A percentile compares a stretch with the other conserved stretches of the same genome.
Evolutionary conservation across 2,329 filamentous ascomycete species (phyloP).

Genomic region (Alternaria brassicae): DNA sequence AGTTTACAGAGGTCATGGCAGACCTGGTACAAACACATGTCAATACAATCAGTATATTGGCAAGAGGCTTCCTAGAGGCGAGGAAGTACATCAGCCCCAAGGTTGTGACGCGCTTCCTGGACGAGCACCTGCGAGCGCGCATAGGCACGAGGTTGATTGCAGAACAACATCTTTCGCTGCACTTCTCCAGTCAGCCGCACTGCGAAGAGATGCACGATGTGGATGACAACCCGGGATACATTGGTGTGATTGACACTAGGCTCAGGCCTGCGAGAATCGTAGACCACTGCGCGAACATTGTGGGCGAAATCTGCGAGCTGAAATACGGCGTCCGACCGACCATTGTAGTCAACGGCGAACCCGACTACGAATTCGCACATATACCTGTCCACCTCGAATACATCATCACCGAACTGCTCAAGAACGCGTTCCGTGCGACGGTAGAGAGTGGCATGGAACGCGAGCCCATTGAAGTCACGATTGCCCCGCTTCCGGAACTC

Average conservation of each 20-base stretch:
- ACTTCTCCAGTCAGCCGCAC: conserved; percentile 76
- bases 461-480: conserved; percentile 89
- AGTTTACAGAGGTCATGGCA: conserved; percentile 90
- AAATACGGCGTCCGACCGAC: conserved; percentile 89
- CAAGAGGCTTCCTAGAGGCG: conserved; percentile 91
- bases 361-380: conserved; percentile 87
- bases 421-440: conserved; percentile 94
- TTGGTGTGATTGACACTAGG: conserved; percentile 93
- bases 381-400: conserved; percentile 97
- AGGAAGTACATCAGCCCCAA: conserved; percentile 82
- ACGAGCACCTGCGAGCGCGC: conserved; percentile 89
- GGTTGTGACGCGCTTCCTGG: conserved; percentile 90
- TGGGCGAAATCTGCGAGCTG: conserved; percentile 94
- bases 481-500: conserved; percentile 72
- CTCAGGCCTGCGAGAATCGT: conserved; percentile 83
- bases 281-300: conserved; percentile 84
- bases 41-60: conserved; percentile 92
- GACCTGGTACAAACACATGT: conserved; percentile 95
- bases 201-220: conserved; percentile 59
- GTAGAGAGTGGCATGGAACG: conserved; percentile 81
- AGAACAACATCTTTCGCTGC: conserved; percentile 94
- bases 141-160: conserved; percentile 94
- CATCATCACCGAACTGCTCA: conserved; percentile 93
- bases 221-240: conserved; percentile 67
- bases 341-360: conserved; percentile 82